These are phyloP conservation scores for Aspergillus latus DNA, from an alignment of 2,329 filamentous ascomycete genomes.

Conservation along the genomic window DNA sequence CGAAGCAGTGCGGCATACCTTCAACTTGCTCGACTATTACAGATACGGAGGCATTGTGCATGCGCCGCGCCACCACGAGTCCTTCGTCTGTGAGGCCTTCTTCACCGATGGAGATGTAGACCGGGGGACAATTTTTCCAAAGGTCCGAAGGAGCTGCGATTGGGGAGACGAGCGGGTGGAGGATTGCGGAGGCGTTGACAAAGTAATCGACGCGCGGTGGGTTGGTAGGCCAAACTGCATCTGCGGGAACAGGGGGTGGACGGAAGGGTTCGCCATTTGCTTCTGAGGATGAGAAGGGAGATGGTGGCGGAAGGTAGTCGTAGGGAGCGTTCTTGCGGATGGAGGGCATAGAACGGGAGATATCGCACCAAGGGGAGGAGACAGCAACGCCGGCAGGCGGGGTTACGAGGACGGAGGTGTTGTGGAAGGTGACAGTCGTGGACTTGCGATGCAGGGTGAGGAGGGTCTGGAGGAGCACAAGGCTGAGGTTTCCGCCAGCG, in stretches of 20 bases:
- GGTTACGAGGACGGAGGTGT: slow-evolving; percentile 40
- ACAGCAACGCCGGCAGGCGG: slow-evolving; percentile 43
- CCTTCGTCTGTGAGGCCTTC: slow-evolving; percentile 45
- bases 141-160: slow-evolving; percentile 35
- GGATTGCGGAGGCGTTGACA: slow-evolving; percentile 37
- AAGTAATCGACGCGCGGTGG: slow-evolving; percentile 47
- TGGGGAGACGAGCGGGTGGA: slow-evolving; percentile 45
- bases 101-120: slow-evolving; percentile 44
- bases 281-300: slow-evolving; percentile 8
- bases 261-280: slow-evolving; percentile 23
- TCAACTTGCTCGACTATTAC: slow-evolving; percentile 45
- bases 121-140: slow-evolving; percentile 44
- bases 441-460: slow-evolving; percentile 41
- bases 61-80: slow-evolving; percentile 40
- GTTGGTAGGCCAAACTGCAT: slow-evolving; percentile 41
- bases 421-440: slow-evolving; percentile 41
- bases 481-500: slow-evolving; percentile 45
- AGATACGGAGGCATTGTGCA: slow-evolving; percentile 38
- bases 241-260: slow-evolving; percentile 34
- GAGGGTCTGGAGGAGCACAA: slow-evolving; percentile 44
- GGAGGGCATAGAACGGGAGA: slow-evolving; percentile 45
- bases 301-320: slow-evolving; percentile 40
- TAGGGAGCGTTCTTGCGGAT: slow-evolving; percentile 37
- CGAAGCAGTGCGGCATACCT: slow-evolving; percentile 54
- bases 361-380: slow-evolving; percentile 46